Base-by-base conservation (phyloP, 495 filamentous ascomycete genomes). In the Diplogelasinospora grovesii region DNA sequence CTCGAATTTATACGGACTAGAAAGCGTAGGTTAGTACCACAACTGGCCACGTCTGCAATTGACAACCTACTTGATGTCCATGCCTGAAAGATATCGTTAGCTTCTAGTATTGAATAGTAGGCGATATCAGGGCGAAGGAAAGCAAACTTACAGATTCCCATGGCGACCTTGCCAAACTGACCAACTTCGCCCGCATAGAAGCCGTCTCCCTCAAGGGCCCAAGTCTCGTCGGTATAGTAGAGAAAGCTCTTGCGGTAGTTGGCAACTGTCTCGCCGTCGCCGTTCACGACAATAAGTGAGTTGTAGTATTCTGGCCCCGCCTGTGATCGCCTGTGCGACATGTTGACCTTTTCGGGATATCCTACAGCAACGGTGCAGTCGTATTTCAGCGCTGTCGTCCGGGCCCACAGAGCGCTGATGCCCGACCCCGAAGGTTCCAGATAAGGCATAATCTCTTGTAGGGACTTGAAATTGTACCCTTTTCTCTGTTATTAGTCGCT, bases 381-480 rank as follows among this genome's bases (percentile, higher is more conserved):
- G 43, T 88, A 70, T 36, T 78, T 81, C 39, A 70, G 61, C 13
- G 92, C 92, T 5, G 74, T 83, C 16, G 73, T 72, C 20, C 75
- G 71, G 1, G 92, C 92, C 92, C 92, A 98, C 30, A 74, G 54
- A 3, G 85, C 80, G 28, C 80, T 85, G 24, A 79, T 77, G 1
- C 92, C 92, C 1, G 78, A 58, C 3, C 78, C 75, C 11, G 76
- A 81, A 14, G 79, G 79, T 58, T 98, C 92, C n/a, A 95, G 75
- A 56, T 76, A 85, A 2, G 86, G 86, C 45, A 57, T 68, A 36
- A 98, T 94, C 22, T 86, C 74, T 36, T 81, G 65, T 39, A 85
- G 54, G 14, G 86, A 89, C 19, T 78, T 77, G 66, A 93, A 94
- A 57, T 95, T 95, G 70, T 96, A 98, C 15, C 92, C 89, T 89